Evolutionary conservation across 164 flowering plant species (phyloP), one percentile per base, ranked within the genome.

Genomic region (Piper betle): DNA sequence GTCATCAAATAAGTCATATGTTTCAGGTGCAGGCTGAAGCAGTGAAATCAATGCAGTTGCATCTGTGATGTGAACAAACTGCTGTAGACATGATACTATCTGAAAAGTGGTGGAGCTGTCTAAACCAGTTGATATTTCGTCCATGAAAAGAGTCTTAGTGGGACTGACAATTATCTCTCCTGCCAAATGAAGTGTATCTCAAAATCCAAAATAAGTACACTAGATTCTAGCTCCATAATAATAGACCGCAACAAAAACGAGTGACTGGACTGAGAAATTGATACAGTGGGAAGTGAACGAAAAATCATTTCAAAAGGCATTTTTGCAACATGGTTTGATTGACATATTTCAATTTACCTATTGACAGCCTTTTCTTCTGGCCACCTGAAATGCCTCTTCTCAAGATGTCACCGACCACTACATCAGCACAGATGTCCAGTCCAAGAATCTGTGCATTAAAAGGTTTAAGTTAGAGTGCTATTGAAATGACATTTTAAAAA

Each of bases 311-410:
- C 46, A 42, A 6, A 10, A 42, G 46, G 11, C 46, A 6, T 42
- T 42, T 42, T 42, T 42, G 46, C 6, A 10, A 42, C 11, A n/a
- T 3, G 57, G 20, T 1, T 55, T 20, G 33, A 55, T 12, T 17
- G 17, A 10, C 62, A 18, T 39, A 19, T 55, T 64, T 20, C 13
- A 40, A 2, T n/a, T 38, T 67, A 82, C 92, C 89, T 76, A 91
- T 84, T 42, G 88, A 84, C 58, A 84, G 62, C 64, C 87, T 73
- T 73, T 79, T 84, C 75, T 82, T 84, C 60, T 83, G 86, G 57
- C 91, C 91, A 48, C 91, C 94, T 11, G 94, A 87, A 39, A 87
- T 75, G 37, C 94, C 94, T 78, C 87, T 79, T 69, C 81, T 75
- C 86, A 87, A 79, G 68, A 69, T 72, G 72, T 84, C 82, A 37